Conservation (phyloP, 164 flowering plant species). For the Liquidambar formosana region DNA sequence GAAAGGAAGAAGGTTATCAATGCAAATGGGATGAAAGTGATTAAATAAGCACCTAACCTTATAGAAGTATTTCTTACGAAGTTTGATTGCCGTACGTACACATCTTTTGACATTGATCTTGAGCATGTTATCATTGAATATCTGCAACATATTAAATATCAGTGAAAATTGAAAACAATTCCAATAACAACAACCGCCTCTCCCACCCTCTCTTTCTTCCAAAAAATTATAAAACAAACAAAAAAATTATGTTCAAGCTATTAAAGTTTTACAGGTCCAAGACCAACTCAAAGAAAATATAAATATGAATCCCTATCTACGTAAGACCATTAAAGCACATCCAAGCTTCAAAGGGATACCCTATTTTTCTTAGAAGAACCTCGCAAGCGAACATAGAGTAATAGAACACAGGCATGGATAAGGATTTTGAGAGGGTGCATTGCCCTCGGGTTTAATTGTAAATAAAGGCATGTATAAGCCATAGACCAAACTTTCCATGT, state of each 20-base stretch:
- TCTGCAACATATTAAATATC: slow-evolving; percentile 41
- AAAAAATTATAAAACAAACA: background rate
- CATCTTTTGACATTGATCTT: slow-evolving; percentile 77
- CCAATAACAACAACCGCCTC: background rate
- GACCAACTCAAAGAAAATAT: background rate
- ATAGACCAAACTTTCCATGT: background rate
- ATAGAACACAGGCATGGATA: background rate
- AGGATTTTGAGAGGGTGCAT: background rate
- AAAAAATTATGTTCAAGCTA: background rate
- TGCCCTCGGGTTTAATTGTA: background rate
- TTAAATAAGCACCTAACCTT: slow-evolving; percentile 49
- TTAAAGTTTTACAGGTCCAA: background rate
- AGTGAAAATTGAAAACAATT: background rate
- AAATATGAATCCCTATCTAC: background rate
- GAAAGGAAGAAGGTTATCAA: no score
- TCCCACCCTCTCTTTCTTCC: background rate
- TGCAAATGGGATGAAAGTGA: background rate
- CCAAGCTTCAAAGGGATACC: background rate
- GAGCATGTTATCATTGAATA: slow-evolving; percentile 84
- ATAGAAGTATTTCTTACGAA: slow-evolving; percentile 77
- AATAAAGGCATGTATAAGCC: background rate
- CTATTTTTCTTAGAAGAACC: no score
- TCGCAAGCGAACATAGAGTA: background rate
- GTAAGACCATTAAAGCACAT: background rate
- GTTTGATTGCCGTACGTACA: slow-evolving; percentile 68